These are phyloP conservation scores for Chaetothyriales sp. DNA, from an alignment of 2,329 filamentous ascomycete species.

Conservation along the genomic window DNA sequence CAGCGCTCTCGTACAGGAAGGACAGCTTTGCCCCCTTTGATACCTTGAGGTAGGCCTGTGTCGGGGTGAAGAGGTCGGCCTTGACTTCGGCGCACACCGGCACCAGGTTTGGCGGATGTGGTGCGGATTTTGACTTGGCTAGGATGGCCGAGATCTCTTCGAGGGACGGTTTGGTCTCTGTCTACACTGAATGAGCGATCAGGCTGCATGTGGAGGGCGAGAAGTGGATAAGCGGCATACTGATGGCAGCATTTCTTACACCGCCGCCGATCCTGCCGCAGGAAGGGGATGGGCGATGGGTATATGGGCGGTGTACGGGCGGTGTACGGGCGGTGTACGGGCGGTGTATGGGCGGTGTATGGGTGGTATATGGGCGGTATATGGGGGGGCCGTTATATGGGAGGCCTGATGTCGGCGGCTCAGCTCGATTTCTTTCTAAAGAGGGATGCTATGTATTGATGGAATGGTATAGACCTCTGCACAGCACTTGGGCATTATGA, in stretches of 20 bases:
- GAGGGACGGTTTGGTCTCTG: constrained; percentile 46
- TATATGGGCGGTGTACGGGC: too few species aligned
- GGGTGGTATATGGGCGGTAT: too few species aligned
- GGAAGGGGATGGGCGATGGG: neutral
- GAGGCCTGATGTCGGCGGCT: neutral
- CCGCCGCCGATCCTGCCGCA: neutral
- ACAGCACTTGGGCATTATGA: neutral
- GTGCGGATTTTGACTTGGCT: constrained; percentile 35
- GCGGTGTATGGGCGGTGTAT: too few species aligned
- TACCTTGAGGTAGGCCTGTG: constrained; percentile 77
- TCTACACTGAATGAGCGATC: constrained; percentile 22
- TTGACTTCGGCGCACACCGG: constrained; percentile 74
- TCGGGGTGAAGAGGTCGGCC: constrained; percentile 86
- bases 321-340: too few species aligned
- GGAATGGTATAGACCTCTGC: neutral
- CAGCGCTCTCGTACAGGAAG: constrained; percentile 91
- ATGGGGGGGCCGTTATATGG: neutral
- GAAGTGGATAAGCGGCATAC: neutral
- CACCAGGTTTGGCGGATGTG: constrained; percentile 60
- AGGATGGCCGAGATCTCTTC: constrained; percentile 47
- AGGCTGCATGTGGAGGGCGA: neutral
- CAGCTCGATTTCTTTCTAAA: neutral
- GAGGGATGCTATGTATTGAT: neutral
- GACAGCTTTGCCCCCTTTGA: constrained; percentile 53
- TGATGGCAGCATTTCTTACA: neutral